Evolutionary conservation across 192 early-diverging fungal genomes (phyloP), one percentile per base, ranked within the genome.

Genomic region (Lobosporangium transversale): DNA sequence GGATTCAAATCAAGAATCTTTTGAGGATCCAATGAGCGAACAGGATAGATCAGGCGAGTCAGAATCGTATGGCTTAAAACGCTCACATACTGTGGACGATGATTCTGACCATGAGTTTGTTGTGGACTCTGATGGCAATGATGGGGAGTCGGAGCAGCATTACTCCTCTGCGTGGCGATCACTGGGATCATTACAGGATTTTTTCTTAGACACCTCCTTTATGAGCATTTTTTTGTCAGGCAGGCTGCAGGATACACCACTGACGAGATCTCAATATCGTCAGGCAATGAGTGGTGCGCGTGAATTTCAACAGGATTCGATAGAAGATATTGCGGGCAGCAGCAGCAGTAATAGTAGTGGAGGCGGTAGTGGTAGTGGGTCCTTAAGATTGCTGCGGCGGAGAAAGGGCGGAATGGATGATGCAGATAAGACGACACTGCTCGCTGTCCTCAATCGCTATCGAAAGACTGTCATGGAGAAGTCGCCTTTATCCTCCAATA

Each of bases 211-310:
- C 29, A 76, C 73, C 11, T 66, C 64, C 7, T 76, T 76, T 23
- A 76, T 76, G 73, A 67, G 64, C 20, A 76, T 76, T 30, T 76
- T 67, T 23, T 49, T 76, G 47, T 76, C 73, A 1, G 50, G 64
- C 15, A 43, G 65, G 53, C 30, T 76, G 51, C 73, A 76, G 59
- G 65, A 67, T 15, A 62, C 58, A 18, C 73, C 73, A 0, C 24
- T 76, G 45, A 76, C 73, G 3, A 59, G 73, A 5, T 67, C 59
- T 1, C 73, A 76, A 18, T 58, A 67, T n/a, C 64, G 47, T 3
- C 53, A 62, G 2, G 27, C 36, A 1, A 47, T 66, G 64, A 49
- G 36, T 10, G 47, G 64, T 17, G 18, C 52, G 3, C 18, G 50
- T 6, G 57, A 56, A 6, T 57, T 45, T 24, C 53, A 58, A 24